Evolutionary conservation across 257 asterid genomes (phyloP), one percentile per base, ranked within the genome.

Genomic region (Mentha longifolia): DNA sequence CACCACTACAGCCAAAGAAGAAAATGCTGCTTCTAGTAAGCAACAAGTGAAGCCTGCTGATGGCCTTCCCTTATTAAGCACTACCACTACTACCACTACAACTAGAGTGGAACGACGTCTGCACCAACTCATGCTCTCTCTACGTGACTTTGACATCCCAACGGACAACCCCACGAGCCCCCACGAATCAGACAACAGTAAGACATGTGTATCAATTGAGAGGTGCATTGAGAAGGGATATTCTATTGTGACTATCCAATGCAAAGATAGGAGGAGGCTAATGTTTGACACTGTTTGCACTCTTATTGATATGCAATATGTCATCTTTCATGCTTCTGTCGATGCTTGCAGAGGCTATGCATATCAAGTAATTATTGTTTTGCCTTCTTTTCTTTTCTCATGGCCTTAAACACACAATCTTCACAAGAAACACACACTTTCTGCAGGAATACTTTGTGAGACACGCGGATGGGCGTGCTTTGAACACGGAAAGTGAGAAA

Each of bases 211-310:
- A 7, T 52, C 68, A 0, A 76, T 91, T 9, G 97, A 91, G 78
- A 85, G 87, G 60, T 91, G 97, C 70, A 50, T 78, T 3, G 96
- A 91, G 82, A 91, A 81, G 76, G 92, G 89, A 12, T 91, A 91
- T 52, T 85, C 94, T 0, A 84, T 91, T 10, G 92, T 87, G 11
- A 82, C 85, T 14, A 78, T 91, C 25, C 72, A 78, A 55, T 80
- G 94, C 85, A 88, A 73, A 78, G 97, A 91, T 65, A 72, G 94
- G 66, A 78, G 80, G 73, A 79, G 91, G 88, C 89, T 91, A 4
- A 82, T 88, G 96, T 91, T 91, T 10, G 97, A 91, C 68, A 86
- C 97, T 0, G 96, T 88, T 4, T 91, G 96, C 83, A 91, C 97
- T 0, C 93, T 91, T 6, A 80, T 84, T 0, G 96, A 91, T 49